phyloP scores from a whole-genome alignment of 2,329 filamentous ascomycete species.

The Blastomyces percursus region DNA sequence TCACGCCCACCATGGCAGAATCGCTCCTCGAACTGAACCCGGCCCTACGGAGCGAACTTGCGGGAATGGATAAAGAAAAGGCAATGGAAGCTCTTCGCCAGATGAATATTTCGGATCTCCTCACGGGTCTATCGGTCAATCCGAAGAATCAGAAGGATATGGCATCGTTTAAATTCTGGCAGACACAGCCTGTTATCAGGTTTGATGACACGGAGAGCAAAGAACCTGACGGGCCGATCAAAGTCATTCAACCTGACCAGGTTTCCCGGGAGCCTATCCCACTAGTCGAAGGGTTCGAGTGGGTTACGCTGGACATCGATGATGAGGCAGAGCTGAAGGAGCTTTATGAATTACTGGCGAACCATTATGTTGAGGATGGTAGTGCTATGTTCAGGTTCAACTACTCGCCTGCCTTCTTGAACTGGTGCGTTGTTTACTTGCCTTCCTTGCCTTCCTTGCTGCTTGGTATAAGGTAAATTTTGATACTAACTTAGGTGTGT shows the following conservation, averaged over 20 bases:
- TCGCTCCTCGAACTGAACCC: constrained; percentile 41
- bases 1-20: constrained; percentile 30
- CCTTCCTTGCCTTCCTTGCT: neutral
- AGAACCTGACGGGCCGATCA: constrained; percentile 68
- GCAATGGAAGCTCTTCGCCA: constrained; percentile 41
- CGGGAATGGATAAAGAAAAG: constrained; percentile 55
- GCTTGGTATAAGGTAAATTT: neutral
- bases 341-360: constrained; percentile 79
- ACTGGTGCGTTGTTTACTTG: constrained; percentile 52
- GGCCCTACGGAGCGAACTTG: constrained; percentile 61
- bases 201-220: constrained; percentile 51
- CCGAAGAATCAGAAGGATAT: constrained; percentile 93
- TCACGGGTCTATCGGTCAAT: constrained; percentile 51
- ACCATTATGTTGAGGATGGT: constrained; percentile 95
- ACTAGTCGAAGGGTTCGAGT: constrained; percentile 78
- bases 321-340: constrained; percentile 71
- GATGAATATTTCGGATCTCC: constrained; percentile 38
- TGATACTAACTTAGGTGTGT: neutral
- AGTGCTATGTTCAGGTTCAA: constrained; percentile 97
- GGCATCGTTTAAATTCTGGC: constrained; percentile 97
- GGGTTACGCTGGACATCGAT: constrained; percentile 79
- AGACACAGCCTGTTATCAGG: constrained; percentile 85
- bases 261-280: constrained; percentile 66
- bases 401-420: constrained; percentile 78
- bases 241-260: constrained; percentile 63